Conservation (phyloP, 1,139 yeast genomes). For the Pichia inconspicua region DNA sequence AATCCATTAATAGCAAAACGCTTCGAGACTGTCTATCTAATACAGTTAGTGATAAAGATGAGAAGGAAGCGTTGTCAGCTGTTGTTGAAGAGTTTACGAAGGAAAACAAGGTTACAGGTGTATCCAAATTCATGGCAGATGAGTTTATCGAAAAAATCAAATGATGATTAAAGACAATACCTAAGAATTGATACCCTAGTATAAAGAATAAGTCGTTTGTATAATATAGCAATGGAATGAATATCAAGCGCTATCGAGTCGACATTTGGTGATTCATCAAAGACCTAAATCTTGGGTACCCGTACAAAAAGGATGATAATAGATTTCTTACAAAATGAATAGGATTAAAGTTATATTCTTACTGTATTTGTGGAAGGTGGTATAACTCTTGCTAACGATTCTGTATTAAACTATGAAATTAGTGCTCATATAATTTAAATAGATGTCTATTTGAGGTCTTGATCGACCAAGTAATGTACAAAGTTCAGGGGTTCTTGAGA, state of each 20-base stretch:
- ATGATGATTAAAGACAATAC: constrained; percentile 4
- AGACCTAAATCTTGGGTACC: too few relatives aligned
- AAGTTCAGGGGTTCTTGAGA: neutral
- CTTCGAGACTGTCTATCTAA: constrained; percentile 44
- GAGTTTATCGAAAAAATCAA: constrained; percentile 47
- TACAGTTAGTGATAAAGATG: constrained; percentile 37
- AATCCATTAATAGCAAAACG: constrained; percentile 38
- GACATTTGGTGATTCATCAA: too few relatives aligned
- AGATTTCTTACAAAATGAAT: too few relatives aligned
- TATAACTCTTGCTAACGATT: neutral
- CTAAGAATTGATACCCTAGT: too few relatives aligned
- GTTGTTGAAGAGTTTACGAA: constrained; percentile 47
- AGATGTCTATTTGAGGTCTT: neutral
- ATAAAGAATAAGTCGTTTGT: too few relatives aligned
- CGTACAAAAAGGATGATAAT: too few relatives aligned
- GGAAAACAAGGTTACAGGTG: constrained; percentile 50
- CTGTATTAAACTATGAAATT: neutral
- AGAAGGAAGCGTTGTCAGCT: constrained; percentile 33
- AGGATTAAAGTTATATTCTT: too few relatives aligned
- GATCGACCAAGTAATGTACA: constrained; percentile 9
- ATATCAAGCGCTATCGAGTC: too few relatives aligned
- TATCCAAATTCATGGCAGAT: constrained; percentile 44
- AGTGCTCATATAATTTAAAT: neutral
- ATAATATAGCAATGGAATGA: too few relatives aligned
- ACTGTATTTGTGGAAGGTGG: too few relatives aligned